A percentile compares a stretch with the other conserved stretches of the same genome.
Conservation (phyloP, 257 asterid genomes). For the Lantana camara region DNA sequence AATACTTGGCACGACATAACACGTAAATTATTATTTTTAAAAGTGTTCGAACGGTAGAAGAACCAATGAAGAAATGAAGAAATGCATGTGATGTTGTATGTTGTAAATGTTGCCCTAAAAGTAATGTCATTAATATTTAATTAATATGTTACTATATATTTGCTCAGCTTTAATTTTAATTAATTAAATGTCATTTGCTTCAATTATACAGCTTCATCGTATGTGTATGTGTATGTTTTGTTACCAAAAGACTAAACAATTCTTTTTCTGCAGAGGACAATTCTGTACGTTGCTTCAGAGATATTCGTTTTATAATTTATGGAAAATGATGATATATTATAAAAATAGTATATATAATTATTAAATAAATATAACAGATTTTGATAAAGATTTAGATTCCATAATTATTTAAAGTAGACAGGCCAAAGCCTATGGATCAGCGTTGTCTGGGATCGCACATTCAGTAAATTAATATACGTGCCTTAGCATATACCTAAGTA, state of each 20-base stretch:
- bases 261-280: conserved; percentile 35
- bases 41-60: too few species aligned
- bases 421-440: conserved; percentile 47
- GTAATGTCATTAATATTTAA: conserved; percentile 7
- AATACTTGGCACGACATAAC: too few species aligned
- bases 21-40: too few species aligned
- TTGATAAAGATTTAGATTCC: conserved; percentile 23
- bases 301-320: background rate
- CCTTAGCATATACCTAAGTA: conserved; percentile 22
- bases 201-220: conserved; percentile 24
- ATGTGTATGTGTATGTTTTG: background rate
- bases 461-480: background rate
- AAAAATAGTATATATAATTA: background rate
- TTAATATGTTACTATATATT: background rate
- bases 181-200: conserved; percentile 24
- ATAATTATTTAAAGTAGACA: conserved; percentile 11
- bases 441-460: conserved; percentile 57
- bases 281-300: conserved; percentile 20
- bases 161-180: conserved; percentile 1
- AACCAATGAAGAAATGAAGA: too few species aligned
- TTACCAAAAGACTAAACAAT: conserved; percentile 23
- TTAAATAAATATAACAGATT: conserved; percentile 1
- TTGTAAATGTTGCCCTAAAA: conserved; percentile 23
- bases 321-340: background rate
- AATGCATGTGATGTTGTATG: conserved; percentile 55